Conservation (phyloP, 805 yeast species). For the Myxozyma mucilagina region DNA sequence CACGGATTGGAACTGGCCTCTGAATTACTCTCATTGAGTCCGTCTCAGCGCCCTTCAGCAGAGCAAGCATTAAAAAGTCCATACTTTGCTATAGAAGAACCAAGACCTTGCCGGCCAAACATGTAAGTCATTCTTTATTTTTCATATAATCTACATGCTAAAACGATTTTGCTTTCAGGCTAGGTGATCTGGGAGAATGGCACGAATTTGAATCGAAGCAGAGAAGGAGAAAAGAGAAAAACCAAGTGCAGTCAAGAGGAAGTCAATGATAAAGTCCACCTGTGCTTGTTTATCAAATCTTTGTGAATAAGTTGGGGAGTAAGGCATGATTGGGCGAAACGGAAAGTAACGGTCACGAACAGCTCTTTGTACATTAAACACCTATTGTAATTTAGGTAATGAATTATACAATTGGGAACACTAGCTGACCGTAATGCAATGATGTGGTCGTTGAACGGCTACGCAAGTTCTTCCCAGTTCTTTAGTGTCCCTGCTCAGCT, state of each 20-base stretch:
- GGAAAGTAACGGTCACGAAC: too few species aligned
- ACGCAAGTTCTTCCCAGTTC: not conserved
- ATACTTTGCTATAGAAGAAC: slow-evolving; percentile 72
- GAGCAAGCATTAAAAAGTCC: slow-evolving; percentile 64
- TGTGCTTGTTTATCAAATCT: not conserved
- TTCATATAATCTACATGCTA: not conserved
- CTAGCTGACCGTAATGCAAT: too few species aligned
- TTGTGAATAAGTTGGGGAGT: not conserved
- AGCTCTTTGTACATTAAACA: too few species aligned
- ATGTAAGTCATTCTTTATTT: slow-evolving; percentile 9
- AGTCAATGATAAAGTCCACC: not conserved
- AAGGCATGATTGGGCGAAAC: too few species aligned
- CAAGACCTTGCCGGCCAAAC: slow-evolving; percentile 56
- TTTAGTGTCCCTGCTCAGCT: slow-evolving; percentile 46
- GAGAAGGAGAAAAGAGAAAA: slow-evolving; percentile 46
- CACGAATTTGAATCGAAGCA: slow-evolving; percentile 95
- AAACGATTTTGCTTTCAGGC: slow-evolving; percentile 23
- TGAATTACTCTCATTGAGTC: slow-evolving; percentile 66
- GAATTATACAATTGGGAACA: too few species aligned
- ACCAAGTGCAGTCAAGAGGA: slow-evolving; percentile 1
- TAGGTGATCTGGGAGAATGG: slow-evolving; percentile 81
- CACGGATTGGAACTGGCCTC: slow-evolving; percentile 61
- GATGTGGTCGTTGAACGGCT: not conserved
- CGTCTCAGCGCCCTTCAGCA: slow-evolving; percentile 66
- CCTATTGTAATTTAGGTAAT: too few species aligned